Conservation (phyloP, 2,329 filamentous ascomycete genomes). For the Lachnellula subtilissima region DNA sequence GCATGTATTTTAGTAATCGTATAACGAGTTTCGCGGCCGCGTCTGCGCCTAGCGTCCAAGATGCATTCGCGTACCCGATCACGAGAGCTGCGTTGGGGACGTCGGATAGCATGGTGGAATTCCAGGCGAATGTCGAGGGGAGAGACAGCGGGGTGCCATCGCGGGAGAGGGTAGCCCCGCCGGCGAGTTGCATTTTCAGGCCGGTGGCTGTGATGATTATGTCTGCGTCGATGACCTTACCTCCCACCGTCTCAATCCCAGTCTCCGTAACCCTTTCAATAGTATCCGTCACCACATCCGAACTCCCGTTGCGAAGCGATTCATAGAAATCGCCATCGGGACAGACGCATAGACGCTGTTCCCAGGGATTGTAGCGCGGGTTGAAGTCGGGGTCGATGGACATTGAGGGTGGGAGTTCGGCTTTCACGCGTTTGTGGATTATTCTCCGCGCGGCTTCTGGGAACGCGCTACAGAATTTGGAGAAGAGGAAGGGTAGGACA, state of each 20-base stretch:
- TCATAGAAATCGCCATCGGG: constrained; percentile 54
- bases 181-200: constrained; percentile 53
- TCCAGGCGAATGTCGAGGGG: constrained; percentile 54
- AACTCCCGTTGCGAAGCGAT: constrained; percentile 41
- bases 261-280: constrained; percentile 48
- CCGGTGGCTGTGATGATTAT: constrained; percentile 68
- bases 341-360: constrained; percentile 70
- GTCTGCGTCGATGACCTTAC: constrained; percentile 48
- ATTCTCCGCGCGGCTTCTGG: constrained; percentile 45
- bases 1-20: constrained; percentile 29
- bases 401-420: constrained; percentile 49
- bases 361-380: constrained; percentile 61
- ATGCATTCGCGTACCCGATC: constrained; percentile 60
- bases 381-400: constrained; percentile 59
- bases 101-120: constrained; percentile 60
- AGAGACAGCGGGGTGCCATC: constrained; percentile 49
- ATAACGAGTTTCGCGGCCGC: constrained; percentile 22
- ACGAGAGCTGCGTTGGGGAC: constrained; percentile 59
- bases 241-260: constrained; percentile 35
- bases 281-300: constrained; percentile 45
- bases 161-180: constrained; percentile 47
- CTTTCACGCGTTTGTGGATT: constrained; percentile 42
- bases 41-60: constrained; percentile 65
- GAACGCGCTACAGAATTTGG: constrained; percentile 47
- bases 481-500: constrained; percentile 43